Percentiles rank a stretch among this genome's conserved stretches.
Evolutionary conservation across 2,329 filamentous ascomycete species (phyloP).

Genomic region (Trematosphaeria pertusa): DNA sequence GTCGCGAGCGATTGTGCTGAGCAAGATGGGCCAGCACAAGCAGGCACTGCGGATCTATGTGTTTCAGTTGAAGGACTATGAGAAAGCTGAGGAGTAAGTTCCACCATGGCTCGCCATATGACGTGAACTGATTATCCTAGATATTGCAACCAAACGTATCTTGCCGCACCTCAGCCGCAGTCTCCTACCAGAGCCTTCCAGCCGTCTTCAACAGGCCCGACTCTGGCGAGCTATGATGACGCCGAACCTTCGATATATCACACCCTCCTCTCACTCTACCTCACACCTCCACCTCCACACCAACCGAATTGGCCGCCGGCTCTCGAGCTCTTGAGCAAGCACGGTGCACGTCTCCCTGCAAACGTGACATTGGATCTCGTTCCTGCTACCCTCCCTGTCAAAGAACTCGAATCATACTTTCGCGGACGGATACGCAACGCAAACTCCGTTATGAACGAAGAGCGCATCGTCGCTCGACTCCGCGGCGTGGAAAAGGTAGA

Average conservation of each 20-base stretch:
- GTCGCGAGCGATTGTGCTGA: constrained; percentile 85
- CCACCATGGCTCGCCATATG: not conserved
- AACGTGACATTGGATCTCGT: constrained; percentile 86
- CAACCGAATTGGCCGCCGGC: constrained; percentile 78
- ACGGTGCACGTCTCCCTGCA: constrained; percentile 89
- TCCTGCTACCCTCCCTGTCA: constrained; percentile 78
- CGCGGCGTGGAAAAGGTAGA: constrained; percentile 81
- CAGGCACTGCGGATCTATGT: constrained; percentile 98
- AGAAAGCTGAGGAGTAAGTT: constrained; percentile 87
- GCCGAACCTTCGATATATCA: constrained; percentile 84
- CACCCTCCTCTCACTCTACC: constrained; percentile 85
- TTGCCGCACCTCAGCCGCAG: constrained; percentile 47
- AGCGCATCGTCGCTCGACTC: constrained; percentile 77
- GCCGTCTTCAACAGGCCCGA: constrained; percentile 38
- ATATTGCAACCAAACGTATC: constrained; percentile 86
- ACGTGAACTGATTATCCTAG: constrained; percentile 56
- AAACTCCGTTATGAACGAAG: constrained; percentile 81
- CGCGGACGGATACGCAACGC: constrained; percentile 85
- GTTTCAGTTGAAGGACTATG: constrained; percentile 86
- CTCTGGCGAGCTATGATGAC: constrained; percentile 57
- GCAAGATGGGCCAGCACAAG: constrained; percentile 94
- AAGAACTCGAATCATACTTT: constrained; percentile 88
- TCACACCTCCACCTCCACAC: constrained; percentile 78
- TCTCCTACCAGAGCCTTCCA: constrained; percentile 51
- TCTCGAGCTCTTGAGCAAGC: constrained; percentile 84